phyloP scores from a whole-genome alignment of 176 grass and related monocot species.

The Oryza rufipogon region DNA sequence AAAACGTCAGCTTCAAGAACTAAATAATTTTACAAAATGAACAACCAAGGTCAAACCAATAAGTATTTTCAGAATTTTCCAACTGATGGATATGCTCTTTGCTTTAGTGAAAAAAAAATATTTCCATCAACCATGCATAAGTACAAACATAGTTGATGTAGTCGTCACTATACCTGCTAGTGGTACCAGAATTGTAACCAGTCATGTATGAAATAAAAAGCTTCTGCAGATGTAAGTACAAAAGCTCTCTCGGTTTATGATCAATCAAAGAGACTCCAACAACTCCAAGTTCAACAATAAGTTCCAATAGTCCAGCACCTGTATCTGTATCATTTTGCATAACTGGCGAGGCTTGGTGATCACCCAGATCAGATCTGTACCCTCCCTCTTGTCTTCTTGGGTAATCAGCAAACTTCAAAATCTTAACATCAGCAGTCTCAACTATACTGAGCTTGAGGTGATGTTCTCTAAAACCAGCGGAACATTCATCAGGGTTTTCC shows the following conservation, averaged over 20 bases:
- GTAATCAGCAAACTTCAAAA: conserved; percentile 70
- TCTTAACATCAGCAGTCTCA: conserved; percentile 69
- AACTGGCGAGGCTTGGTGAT: conserved; percentile 31
- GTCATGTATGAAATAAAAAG: conserved; percentile 88
- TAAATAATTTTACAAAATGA: conserved; percentile 18
- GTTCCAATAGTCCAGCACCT: conserved; percentile 63
- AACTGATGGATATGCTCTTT: conserved; percentile 28
- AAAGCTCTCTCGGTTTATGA: conserved; percentile 84
- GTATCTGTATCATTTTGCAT: conserved; percentile 50
- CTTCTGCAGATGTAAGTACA: conserved; percentile 86
- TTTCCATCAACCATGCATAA: not conserved
- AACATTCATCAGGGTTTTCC: conserved; percentile 58
- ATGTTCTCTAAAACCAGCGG: conserved; percentile 54
- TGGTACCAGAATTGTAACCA: conserved; percentile 81
- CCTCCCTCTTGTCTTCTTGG: conserved; percentile 47
- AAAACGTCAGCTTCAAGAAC: conserved; percentile 23
- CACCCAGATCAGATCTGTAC: conserved; percentile 41
- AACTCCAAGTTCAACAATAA: conserved; percentile 92
- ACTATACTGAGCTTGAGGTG: conserved; percentile 60
- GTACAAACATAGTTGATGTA: not conserved
- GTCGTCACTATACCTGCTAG: conserved; percentile 69
- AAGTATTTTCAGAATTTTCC: conserved; percentile 20
- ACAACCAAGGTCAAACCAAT: conserved; percentile 4
- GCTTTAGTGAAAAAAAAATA: conserved; percentile 14
- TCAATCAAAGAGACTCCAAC: conserved; percentile 95